Evolutionary conservation across 106 monocot species (phyloP).

Genomic region (Dioscorea alata): DNA sequence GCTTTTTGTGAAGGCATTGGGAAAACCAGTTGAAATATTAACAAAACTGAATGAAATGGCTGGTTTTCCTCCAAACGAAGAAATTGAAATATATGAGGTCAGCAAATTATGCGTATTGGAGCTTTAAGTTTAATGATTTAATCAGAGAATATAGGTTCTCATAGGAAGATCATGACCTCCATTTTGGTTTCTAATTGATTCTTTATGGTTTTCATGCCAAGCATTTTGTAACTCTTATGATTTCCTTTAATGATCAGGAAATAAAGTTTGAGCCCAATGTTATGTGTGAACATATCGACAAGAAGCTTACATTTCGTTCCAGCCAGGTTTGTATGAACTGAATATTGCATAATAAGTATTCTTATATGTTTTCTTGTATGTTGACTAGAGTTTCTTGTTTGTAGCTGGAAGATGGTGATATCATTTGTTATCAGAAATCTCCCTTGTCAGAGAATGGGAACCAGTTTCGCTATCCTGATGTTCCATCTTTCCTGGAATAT

Average conservation of each 20-base stretch:
- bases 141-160: no score
- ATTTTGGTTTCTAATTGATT: neutral
- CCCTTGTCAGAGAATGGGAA: constrained; percentile 29
- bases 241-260: constrained; percentile 42
- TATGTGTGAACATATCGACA: constrained; percentile 96
- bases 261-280: constrained; percentile 99
- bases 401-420: constrained; percentile 98
- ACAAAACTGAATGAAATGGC: constrained; percentile 89
- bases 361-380: neutral
- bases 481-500: constrained; percentile 94
- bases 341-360: neutral
- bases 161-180: neutral
- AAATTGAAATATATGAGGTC: constrained; percentile 96
- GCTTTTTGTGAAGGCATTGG: constrained; percentile 72
- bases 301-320: constrained; percentile 57
- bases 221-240: neutral
- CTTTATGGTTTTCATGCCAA: neutral
- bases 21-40: constrained; percentile 82
- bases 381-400: neutral
- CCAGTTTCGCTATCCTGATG: constrained; percentile 60
- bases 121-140: no score
- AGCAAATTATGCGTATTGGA: neutral
- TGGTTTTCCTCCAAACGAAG: constrained; percentile 69
- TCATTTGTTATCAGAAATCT: constrained; percentile 85
- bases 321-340: constrained; percentile 57